Percentiles rank a stretch among this genome's conserved stretches.
phyloP scores from a whole-genome alignment of 2,329 filamentous ascomycete genomes.

The Fusarium odoratissimum region DNA sequence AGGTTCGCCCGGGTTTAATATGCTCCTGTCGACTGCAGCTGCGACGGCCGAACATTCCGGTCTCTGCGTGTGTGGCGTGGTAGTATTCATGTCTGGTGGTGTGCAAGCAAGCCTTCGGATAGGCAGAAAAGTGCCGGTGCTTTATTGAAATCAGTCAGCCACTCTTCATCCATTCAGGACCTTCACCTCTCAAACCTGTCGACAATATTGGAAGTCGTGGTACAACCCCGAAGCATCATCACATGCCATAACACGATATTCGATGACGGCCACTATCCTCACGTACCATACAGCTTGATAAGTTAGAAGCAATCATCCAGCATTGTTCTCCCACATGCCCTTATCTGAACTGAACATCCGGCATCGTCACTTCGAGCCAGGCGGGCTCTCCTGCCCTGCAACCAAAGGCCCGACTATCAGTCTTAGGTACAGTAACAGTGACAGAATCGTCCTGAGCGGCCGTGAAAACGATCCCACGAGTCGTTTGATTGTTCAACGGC shows the following conservation, averaged over 20 bases:
- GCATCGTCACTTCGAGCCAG: not conserved
- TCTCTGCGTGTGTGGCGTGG: not conserved
- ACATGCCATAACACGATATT: constrained; percentile 24
- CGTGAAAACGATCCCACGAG: not conserved
- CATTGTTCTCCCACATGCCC: constrained; percentile 17
- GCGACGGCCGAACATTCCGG: constrained; percentile 21
- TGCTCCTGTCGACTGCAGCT: not conserved
- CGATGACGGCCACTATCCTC: not conserved
- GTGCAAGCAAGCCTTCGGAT: constrained; percentile 2
- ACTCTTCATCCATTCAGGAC: not conserved
- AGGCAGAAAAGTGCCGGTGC: not conserved
- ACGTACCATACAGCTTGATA: not conserved
- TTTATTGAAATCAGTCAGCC: not conserved
- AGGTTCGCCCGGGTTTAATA: constrained; percentile 3
- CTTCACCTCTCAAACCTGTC: not conserved
- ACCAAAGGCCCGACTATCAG: not conserved
- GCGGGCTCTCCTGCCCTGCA: not conserved
- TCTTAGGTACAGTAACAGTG: not conserved
- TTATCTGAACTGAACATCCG: not conserved
- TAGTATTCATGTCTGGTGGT: constrained; percentile 4
- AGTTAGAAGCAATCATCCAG: not conserved
- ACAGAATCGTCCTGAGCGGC: not conserved
- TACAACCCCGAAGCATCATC: constrained; percentile 5
- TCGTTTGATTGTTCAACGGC: not conserved
- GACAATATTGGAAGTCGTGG: not conserved